phyloP scores from a whole-genome alignment of 2,329 filamentous ascomycete genomes.

The Exophiala dermatitidis region DNA sequence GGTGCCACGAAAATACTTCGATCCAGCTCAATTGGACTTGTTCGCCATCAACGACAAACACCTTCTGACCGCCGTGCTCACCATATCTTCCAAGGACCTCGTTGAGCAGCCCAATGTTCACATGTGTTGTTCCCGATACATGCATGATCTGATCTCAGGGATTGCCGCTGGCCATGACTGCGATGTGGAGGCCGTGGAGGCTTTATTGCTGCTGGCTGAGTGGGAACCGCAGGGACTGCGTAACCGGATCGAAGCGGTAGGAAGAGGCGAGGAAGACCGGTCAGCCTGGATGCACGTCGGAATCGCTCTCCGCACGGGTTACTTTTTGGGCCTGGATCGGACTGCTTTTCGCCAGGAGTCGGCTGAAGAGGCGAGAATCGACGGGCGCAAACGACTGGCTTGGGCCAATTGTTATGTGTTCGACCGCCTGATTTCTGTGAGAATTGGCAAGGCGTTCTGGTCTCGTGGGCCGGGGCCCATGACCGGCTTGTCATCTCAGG shows the following conservation, averaged over 20 bases:
- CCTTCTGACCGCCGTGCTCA: conserved; percentile 61
- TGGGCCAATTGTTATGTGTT: conserved; percentile 65
- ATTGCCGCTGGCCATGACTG: conserved; percentile 60
- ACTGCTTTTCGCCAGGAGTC: conserved; percentile 58
- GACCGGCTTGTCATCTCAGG: conserved; percentile 56
- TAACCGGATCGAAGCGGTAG: conserved; percentile 54
- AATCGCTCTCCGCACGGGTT: conserved; percentile 60
- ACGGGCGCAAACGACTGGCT: conserved; percentile 58
- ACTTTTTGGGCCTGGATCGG: conserved; percentile 62
- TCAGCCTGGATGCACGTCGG: conserved; percentile 73
- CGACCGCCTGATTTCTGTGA: conserved; percentile 61
- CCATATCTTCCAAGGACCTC: conserved; percentile 65
- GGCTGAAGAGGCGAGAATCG: conserved; percentile 51
- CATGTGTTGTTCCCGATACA: conserved; percentile 60
- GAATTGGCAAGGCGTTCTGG: conserved; percentile 67
- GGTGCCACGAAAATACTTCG: conserved; percentile 54
- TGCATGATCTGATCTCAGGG: conserved; percentile 61
- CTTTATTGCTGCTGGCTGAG: conserved; percentile 61
- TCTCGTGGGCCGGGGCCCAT: conserved; percentile 62
- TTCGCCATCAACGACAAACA: conserved; percentile 58
- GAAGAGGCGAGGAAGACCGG: conserved; percentile 65
- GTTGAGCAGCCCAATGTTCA: conserved; percentile 57
- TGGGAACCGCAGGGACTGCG: conserved; percentile 63
- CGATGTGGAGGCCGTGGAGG: conserved; percentile 64
- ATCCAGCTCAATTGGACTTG: conserved; percentile 46